Base-by-base conservation (phyloP, 106 monocot species). In the Agapanthus africanus region DNA sequence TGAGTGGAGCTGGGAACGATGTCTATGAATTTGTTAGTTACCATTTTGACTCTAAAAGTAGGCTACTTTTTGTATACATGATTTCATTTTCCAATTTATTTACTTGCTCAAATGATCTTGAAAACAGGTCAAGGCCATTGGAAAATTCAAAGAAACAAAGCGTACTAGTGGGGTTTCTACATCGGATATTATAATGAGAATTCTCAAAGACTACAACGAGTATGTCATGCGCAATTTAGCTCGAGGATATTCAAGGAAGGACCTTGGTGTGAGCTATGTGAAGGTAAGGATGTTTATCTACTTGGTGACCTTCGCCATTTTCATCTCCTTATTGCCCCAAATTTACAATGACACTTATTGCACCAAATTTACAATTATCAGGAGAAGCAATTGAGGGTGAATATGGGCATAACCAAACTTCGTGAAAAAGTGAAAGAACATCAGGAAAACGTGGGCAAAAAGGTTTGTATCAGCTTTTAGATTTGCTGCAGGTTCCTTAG, bases 151-250 rank as follows among this genome's bases (percentile, higher is more conserved):
- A 77, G 93, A 93, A 75, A 93, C 93, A 40, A 89, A 81, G 61
- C 83, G 93, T 61, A 88, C 93, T 31, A 75, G 81, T 41, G 88
- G 93, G 2, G 80, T 93, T 37, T 93, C 93, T 8, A 88, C 93
- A 28, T 93, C 93, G 40, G 93, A 93, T 71, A 37, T 93, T 36
- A 93, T 89, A 73, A 88, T 93, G 93, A 78, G 93, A 73, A 93
- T 93, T 52, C 71, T 93, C 23, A 93, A 86, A 34, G 88, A 93
- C 63, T 93, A 93, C 63, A 88, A 93, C 69, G 68, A 86, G 67
- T 93, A 88, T 75, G 82, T 93, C n/a, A 93, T 83, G 92, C 82
- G 92, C 8, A 93, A 93, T 81, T 83, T 93, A 71, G 88, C 85
- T 4, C 85, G 88, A 59, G 92, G 92, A 27, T 93, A 93, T 74